Evolutionary conservation across 371 early-diverging fungal species (phyloP), one percentile per base, ranked within the genome.

Genomic region (Actinomortierella wolfii): DNA sequence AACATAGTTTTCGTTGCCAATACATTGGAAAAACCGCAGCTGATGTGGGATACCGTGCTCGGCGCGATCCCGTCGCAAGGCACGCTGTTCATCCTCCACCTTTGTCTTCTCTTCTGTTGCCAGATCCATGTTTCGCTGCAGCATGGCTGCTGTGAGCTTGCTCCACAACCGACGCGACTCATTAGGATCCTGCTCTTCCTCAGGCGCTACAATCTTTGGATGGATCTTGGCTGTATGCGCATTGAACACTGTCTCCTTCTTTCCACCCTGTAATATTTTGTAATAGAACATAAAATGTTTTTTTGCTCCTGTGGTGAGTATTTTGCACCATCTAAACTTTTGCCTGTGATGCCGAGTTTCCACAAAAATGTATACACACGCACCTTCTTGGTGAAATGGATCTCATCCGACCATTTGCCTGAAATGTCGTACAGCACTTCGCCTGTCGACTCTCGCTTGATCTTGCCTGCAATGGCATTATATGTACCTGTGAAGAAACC

Each of bases 91-190:
- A 59, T 94, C 91, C 76, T 97, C 97, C 53, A 97, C 91, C 6
- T 75, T 76, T 2, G 83, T 80, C 70, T 97, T 97, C 70, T 94
- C 92, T 5, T 66, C 73, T 3, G 97, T 95, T 0, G 96, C 97
- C 26, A 78, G 64, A 39, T 91, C 86, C 75, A 94, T 77, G 64
- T 94, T 85, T 67, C 82, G 79, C 8, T 78, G 76, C 24, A 66
- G 73, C 26, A 97, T 77, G 1, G 91, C 94, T n/a, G 77, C 80
- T 17, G 96, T 93, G 20, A 94, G 87, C 45, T 90, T 81, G 51
- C 83, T 80, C 97, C 97, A 97, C 53, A 94, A 73, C 18, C 91
- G 88, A 64, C 94, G 83, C 29, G 95, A 92, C 78, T 97, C 97
- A 66, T 89, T 89, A 15, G 77, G 76, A 50, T 94, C 94, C 78